Conservation (phyloP, 768 basidiomycete genomes). For the Sarcodon sp. region DNA sequence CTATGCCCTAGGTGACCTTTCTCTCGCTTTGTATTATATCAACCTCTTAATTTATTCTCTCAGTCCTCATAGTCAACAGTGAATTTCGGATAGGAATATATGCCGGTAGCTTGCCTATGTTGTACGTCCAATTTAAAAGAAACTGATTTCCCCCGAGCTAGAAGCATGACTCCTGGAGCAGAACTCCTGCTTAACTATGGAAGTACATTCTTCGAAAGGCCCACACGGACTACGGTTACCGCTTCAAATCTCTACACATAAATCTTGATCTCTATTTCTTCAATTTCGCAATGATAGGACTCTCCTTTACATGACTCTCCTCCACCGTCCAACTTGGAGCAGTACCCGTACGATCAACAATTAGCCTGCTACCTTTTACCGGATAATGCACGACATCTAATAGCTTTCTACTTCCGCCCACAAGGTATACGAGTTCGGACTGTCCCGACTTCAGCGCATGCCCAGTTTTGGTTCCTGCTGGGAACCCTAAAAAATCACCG, state of each 20-base stretch:
- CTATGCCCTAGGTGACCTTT: conserved; percentile 26
- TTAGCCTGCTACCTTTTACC: conserved; percentile 3
- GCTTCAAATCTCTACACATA: neutral
- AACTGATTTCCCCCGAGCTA: conserved; percentile 16
- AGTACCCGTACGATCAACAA: conserved; percentile 5
- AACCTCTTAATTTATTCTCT: neutral
- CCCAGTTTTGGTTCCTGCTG: conserved; percentile 6
- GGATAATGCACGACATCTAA: conserved; percentile 12
- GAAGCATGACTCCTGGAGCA: conserved; percentile 24
- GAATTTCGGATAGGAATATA: conserved; percentile 57
- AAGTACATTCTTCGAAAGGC: conserved; percentile 24
- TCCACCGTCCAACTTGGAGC: conserved; percentile 6
- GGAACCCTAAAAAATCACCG: conserved; percentile 15
- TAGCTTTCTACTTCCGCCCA: conserved; percentile 11
- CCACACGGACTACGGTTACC: neutral
- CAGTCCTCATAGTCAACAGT: conserved; percentile 50
- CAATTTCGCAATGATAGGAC: neutral
- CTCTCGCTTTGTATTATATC: neutral
- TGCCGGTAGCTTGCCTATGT: conserved; percentile 26
- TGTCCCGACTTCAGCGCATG: conserved; percentile 10
- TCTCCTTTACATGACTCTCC: conserved; percentile 7
- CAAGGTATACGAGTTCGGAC: conserved; percentile 12
- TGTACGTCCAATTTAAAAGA: neutral
- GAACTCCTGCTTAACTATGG: conserved; percentile 54
- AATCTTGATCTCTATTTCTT: neutral